Conservation (phyloP, 31 red algal species). For the Asparagopsis taxiformis region DNA sequence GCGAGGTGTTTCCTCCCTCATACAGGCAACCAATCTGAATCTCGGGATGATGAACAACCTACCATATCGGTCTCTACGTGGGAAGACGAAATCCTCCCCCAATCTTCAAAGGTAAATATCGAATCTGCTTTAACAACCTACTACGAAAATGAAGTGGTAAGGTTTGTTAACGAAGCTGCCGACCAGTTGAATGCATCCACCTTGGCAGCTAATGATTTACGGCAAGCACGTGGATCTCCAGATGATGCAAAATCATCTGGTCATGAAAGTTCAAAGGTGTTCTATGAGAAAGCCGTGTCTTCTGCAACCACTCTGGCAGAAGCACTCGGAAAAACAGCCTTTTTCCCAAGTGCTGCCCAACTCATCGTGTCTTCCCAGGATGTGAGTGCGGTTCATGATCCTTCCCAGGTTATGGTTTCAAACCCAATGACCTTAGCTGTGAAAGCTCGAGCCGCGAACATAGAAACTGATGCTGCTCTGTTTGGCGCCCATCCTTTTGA, state of each 20-base stretch:
- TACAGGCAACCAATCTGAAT: background rate
- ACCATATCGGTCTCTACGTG: background rate
- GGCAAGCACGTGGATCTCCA: constrained; percentile 48
- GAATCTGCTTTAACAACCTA: constrained; percentile 41
- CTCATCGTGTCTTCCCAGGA: constrained; percentile 14
- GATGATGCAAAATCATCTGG: constrained; percentile 37
- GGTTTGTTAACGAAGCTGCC: constrained; percentile 48
- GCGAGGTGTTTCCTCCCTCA: constrained; percentile 32
- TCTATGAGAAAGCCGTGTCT: constrained; percentile 38
- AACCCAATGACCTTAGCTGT: constrained; percentile 48
- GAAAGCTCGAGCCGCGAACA: constrained; percentile 3
- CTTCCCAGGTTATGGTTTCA: constrained; percentile 37
- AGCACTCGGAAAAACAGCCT: constrained; percentile 28
- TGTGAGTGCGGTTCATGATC: constrained; percentile 8
- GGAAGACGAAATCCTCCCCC: constrained; percentile 36
- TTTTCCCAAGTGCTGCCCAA: background rate
- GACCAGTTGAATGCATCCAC: constrained; percentile 29
- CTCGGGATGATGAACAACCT: background rate
- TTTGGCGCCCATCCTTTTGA: constrained; percentile 74
- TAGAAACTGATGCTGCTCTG: constrained; percentile 30
- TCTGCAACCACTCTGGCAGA: constrained; percentile 52
- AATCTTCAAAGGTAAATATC: constrained; percentile 35
- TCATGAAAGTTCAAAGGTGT: constrained; percentile 51
- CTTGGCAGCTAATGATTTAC: constrained; percentile 15
- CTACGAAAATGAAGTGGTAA: constrained; percentile 40